A percentile compares a stretch with the other conserved stretches of the same genome.
phyloP scores from a whole-genome alignment of 768 basidiomycete genomes.

The Trichaptum fuscoviolaceum region DNA sequence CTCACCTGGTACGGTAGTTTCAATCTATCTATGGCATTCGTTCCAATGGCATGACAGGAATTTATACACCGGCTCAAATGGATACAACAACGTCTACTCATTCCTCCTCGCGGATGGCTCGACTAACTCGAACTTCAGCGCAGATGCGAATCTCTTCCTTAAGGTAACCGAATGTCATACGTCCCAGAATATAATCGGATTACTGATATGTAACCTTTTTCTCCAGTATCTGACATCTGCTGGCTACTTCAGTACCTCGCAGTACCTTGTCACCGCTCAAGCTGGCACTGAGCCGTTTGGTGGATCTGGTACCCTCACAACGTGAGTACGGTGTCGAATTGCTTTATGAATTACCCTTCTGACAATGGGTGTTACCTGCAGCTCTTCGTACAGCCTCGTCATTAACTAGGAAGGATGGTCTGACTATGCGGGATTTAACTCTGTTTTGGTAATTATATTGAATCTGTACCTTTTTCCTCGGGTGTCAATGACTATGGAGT shows the following conservation, averaged over 20 bases:
- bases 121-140: constrained; percentile 42
- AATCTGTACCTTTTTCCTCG: too few relatives aligned
- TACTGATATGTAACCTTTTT: too few relatives aligned
- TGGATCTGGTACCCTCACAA: constrained; percentile 48
- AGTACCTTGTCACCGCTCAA: constrained; percentile 55
- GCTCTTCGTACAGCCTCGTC: neutral
- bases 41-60: constrained; percentile 32
- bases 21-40: neutral
- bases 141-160: constrained; percentile 50
- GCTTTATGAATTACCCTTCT: neutral
- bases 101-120: constrained; percentile 34
- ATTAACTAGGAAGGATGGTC: neutral
- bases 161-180: constrained; percentile 25
- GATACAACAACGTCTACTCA: constrained; percentile 38
- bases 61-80: constrained; percentile 50
- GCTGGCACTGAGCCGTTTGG: constrained; percentile 60
- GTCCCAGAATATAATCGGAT: too few relatives aligned
- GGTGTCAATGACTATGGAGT: too few relatives aligned
- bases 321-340: constrained; percentile 34
- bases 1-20: constrained; percentile 37
- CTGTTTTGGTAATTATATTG: too few relatives aligned
- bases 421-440: too few relatives aligned
- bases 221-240: constrained; percentile 45
- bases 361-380: neutral
- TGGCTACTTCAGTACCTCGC: constrained; percentile 40